Evolutionary conservation across 345 rosid species (phyloP).

Genomic region (Trapa incisa): DNA sequence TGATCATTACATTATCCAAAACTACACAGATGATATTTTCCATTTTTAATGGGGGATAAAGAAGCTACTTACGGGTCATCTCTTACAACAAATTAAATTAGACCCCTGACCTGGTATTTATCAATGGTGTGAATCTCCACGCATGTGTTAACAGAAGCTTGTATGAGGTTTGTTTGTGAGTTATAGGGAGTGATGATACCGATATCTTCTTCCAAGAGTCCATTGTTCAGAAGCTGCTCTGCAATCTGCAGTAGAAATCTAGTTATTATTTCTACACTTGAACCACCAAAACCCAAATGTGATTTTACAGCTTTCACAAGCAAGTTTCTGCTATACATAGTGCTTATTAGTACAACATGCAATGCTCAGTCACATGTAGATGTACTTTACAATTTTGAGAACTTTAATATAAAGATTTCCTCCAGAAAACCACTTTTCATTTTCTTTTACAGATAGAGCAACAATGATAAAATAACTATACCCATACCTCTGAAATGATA

Average conservation of each 20-base stretch:
- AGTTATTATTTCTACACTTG: background rate
- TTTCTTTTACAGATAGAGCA: background rate
- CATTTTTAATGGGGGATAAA: background rate
- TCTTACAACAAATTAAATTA: background rate
- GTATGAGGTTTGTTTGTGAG: constrained; percentile 69
- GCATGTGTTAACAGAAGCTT: constrained; percentile 27
- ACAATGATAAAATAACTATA: background rate
- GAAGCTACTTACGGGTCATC: background rate
- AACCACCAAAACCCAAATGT: background rate
- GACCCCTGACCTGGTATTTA: constrained; percentile 71
- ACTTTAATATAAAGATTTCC: background rate
- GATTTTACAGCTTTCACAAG: background rate
- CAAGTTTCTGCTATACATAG: background rate
- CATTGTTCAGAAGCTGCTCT: constrained; percentile 42
- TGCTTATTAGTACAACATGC: background rate
- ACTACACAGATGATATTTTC: background rate
- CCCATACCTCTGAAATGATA: constrained; percentile 59
- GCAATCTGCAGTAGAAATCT: constrained; percentile 29
- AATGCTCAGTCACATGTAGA: background rate
- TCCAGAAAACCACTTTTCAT: background rate
- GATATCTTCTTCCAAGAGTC: constrained; percentile 59
- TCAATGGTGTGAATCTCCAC: constrained; percentile 95
- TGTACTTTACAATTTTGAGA: background rate
- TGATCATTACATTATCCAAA: background rate
- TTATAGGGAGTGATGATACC: constrained; percentile 95